Percentiles rank a stretch among this genome's conserved stretches.
Conservation (phyloP, 805 yeast species). For the Kurtzmaniella fragi region DNA sequence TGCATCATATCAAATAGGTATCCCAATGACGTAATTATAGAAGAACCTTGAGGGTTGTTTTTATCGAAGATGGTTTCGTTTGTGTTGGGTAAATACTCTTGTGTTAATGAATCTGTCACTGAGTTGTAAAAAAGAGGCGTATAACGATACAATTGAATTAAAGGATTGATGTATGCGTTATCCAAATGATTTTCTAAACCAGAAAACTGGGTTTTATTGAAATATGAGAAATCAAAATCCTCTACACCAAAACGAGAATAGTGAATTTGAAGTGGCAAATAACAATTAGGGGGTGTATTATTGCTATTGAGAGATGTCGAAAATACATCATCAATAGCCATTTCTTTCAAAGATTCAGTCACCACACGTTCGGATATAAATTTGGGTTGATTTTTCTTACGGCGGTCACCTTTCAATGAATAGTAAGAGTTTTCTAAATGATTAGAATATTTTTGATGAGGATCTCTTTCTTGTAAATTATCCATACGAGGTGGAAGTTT, state of each 20-base stretch:
- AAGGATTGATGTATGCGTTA: slow-evolving; percentile 66
- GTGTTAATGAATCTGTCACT: slow-evolving; percentile 50
- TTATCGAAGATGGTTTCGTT: slow-evolving; percentile 20
- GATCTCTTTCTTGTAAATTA: slow-evolving; percentile 19
- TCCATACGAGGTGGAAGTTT: slow-evolving; percentile 54
- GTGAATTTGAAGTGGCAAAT: slow-evolving; percentile 65
- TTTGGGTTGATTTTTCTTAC: slow-evolving; percentile 9
- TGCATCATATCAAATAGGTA: slow-evolving; percentile 87
- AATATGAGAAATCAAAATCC: slow-evolving; percentile 86
- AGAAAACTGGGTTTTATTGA: slow-evolving; percentile 67
- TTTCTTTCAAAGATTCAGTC: slow-evolving; percentile 4
- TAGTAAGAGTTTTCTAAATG: no score
- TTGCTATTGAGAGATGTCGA: slow-evolving; percentile 10
- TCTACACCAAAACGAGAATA: slow-evolving; percentile 90
- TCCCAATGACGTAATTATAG: slow-evolving; percentile 76
- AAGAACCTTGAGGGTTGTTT: slow-evolving; percentile 38
- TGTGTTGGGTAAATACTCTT: slow-evolving; percentile 40
- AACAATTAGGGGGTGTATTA: slow-evolving; percentile 60
- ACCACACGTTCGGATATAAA: slow-evolving; percentile 3
- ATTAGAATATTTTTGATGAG: neutral
- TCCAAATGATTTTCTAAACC: slow-evolving; percentile 89
- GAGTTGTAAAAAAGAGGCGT: slow-evolving; percentile 68
- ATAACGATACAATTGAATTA: slow-evolving; percentile 76
- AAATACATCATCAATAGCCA: slow-evolving; percentile 5
- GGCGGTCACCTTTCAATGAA: slow-evolving; percentile 1